Conservation (phyloP, 2,329 filamentous ascomycete species). For the Fusarium austroafricanum region DNA sequence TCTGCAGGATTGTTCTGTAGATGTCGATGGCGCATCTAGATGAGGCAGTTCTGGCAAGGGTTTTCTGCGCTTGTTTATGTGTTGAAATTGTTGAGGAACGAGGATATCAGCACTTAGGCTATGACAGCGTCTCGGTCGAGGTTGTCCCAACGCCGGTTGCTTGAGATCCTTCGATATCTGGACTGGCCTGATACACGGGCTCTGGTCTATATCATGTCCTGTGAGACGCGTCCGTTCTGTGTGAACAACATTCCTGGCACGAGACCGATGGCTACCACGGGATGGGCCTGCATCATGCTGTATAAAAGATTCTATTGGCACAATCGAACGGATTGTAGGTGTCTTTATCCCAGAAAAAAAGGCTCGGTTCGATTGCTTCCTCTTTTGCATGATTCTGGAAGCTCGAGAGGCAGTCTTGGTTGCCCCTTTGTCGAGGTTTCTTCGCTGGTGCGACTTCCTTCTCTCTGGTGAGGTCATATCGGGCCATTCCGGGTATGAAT, state of each 20-base stretch:
- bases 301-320: not conserved
- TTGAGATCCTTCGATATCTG: constrained; percentile 14
- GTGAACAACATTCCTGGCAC: not conserved
- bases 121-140: constrained; percentile 25
- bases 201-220: not conserved
- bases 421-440: not conserved
- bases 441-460: constrained; percentile 1
- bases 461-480: not conserved
- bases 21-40: not conserved
- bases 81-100: constrained; percentile 6
- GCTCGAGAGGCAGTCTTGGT: not conserved
- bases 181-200: constrained; percentile 1
- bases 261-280: not conserved
- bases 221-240: not conserved
- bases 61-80: not conserved
- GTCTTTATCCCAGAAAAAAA: constrained; percentile 30
- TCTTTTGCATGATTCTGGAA: not conserved
- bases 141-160: constrained; percentile 1
- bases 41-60: constrained; percentile 22
- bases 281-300: not conserved
- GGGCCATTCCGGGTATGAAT: constrained; percentile 32
- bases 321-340: not conserved
- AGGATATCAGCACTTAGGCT: constrained; percentile 28
- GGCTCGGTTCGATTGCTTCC: constrained; percentile 1
- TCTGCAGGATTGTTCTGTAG: constrained; percentile 13